phyloP scores from a whole-genome alignment of 2,329 filamentous ascomycete genomes.

The Chrysoporthe austroafricana region DNA sequence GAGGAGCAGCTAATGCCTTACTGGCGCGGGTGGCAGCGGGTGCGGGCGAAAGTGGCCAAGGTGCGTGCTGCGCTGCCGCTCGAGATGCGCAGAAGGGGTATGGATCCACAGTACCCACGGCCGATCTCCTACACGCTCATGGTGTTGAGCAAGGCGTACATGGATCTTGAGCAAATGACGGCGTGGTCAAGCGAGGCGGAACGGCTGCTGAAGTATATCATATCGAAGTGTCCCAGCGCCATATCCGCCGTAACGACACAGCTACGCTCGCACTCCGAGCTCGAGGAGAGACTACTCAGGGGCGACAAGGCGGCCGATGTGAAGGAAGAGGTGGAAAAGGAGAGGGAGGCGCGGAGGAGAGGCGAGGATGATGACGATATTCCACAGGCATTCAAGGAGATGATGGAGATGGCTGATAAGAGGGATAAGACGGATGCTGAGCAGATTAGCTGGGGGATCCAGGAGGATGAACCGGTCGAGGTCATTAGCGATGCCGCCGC shows the following conservation, averaged over 20 bases:
- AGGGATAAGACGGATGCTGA: constrained; percentile 5
- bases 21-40: constrained; percentile 72
- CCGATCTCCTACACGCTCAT: constrained; percentile 52
- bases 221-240: constrained; percentile 45
- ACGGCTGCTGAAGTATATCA: constrained; percentile 44
- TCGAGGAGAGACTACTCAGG: constrained; percentile 34
- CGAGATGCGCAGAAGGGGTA: constrained; percentile 44
- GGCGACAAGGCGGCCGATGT: constrained; percentile 4
- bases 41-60: constrained; percentile 34
- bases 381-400: constrained; percentile 24
- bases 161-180: constrained; percentile 51
- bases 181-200: constrained; percentile 54
- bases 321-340: background rate
- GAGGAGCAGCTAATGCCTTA: constrained; percentile 78
- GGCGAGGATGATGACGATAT: background rate
- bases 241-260: constrained; percentile 44
- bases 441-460: constrained; percentile 13
- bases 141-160: constrained; percentile 53
- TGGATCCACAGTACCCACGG: constrained; percentile 42
- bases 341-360: background rate
- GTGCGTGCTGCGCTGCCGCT: constrained; percentile 39
- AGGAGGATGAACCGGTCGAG: background rate
- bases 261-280: constrained; percentile 30
- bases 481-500: background rate
- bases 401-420: constrained; percentile 20